Evolutionary conservation across 768 basidiomycete genomes (phyloP), one percentile per base, ranked within the genome.

Genomic region (Amyloporia xantha): DNA sequence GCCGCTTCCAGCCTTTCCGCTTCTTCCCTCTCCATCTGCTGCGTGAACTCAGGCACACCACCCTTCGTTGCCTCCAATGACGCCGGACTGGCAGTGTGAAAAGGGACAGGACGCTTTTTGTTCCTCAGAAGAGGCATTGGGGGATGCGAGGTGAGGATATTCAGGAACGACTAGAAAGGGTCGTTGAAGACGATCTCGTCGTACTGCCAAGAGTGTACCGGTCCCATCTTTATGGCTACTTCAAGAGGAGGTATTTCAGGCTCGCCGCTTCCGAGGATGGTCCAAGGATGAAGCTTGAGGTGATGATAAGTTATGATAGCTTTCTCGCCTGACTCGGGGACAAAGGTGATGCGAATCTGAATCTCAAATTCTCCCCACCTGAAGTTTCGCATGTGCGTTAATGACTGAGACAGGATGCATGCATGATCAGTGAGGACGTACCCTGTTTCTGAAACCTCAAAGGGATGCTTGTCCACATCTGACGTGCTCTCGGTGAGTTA

Each of bases 291-390:
- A 0, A 99, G 78, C 64, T 97, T 97, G 62, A 99, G 84, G 60
- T 95, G 89, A 67, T 99, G 96, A 54, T 89, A 86, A 48, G 96
- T 71, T 3, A 78, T 77, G 54, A 97, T 72, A 15, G 91, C 79
- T 62, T 98, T 98, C 65, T 98, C 96, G 42, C 82, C 86, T 3
- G 92, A 82, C 67, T 99, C 96, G 45, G 78, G 66, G 26, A 92
- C 74, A 68, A 98, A 97, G 42, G 84, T 86, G 47, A 99, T 84
- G 44, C 88, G 81, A 54, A 99, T 94, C 60, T 86, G 81, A 54
- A 98, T 86, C 61, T 96, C 92, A 68, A 99, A 99, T 71, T 99
- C 96, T 56, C 96, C 96, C 96, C 96, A 99, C 41, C 88, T 91
- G n/a, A 15, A 11, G 24, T 5, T 21, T 19, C 27, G n/a, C 33